phyloP scores from a whole-genome alignment of 2,329 filamentous ascomycete species.

The Sclerotinia glacialis region DNA sequence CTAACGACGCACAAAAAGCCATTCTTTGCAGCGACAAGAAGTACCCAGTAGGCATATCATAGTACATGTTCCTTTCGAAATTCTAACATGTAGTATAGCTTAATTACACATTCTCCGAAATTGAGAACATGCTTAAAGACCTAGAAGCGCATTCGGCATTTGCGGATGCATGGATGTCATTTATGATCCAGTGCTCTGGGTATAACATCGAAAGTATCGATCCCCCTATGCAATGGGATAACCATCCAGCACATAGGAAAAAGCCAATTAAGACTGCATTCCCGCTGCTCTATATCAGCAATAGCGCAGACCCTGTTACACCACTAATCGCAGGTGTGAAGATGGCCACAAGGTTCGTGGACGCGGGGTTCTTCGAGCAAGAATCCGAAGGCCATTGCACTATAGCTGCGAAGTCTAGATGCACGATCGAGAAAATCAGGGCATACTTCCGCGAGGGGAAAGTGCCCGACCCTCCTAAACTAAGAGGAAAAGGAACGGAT shows the following conservation, averaged over 20 bases:
- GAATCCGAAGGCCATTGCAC: slow-evolving; percentile 35
- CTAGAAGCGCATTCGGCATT: slow-evolving; percentile 30
- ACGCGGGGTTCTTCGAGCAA: slow-evolving; percentile 36
- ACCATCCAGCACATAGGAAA: slow-evolving; percentile 31
- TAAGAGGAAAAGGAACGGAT: slow-evolving; percentile 22
- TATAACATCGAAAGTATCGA: slow-evolving; percentile 32
- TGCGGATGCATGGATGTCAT: slow-evolving; percentile 32
- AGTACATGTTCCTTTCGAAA: not conserved
- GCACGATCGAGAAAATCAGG: slow-evolving; percentile 33
- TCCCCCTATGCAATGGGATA: slow-evolving; percentile 37
- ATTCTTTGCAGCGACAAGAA: slow-evolving; percentile 38
- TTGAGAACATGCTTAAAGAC: slow-evolving; percentile 31
- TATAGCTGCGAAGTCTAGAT: slow-evolving; percentile 31
- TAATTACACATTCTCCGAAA: slow-evolving; percentile 34
- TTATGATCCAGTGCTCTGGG: slow-evolving; percentile 34
- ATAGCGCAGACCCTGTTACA: slow-evolving; percentile 43
- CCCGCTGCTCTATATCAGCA: slow-evolving; percentile 44
- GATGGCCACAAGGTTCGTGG: slow-evolving; percentile 36
- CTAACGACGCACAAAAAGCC: slow-evolving; percentile 30
- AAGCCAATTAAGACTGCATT: slow-evolving; percentile 40
- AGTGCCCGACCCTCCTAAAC: slow-evolving; percentile 30
- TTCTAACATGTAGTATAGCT: slow-evolving; percentile 28
- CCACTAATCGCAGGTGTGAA: slow-evolving; percentile 38
- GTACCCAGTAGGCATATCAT: slow-evolving; percentile 30
- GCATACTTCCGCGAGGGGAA: slow-evolving; percentile 34